Conservation (phyloP, 1,284 basidiomycete genomes). For the Trichosporon asahii region DNA sequence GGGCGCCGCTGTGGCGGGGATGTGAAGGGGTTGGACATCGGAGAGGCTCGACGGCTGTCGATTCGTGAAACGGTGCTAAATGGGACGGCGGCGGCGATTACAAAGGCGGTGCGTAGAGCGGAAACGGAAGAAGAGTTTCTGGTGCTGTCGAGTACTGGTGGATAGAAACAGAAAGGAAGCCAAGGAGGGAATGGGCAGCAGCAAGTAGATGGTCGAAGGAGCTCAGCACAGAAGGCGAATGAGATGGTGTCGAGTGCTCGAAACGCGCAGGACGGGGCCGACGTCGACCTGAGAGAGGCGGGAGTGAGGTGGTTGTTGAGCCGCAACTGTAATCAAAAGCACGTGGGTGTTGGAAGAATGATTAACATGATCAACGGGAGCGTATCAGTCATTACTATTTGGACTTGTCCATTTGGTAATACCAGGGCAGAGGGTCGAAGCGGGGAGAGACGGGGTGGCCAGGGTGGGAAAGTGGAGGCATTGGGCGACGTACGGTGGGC, state of each 20-base stretch:
- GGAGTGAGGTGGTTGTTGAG: not conserved
- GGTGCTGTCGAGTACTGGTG: not conserved
- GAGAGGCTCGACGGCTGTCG: not conserved
- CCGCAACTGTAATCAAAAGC: not conserved
- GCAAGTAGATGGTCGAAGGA: not conserved
- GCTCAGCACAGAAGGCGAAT: not conserved
- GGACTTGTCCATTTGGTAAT: not conserved
- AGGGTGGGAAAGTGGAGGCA: not conserved
- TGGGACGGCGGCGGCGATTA: not conserved
- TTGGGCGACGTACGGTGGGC: not conserved
- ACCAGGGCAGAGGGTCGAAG: not conserved
- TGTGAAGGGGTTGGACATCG: constrained; percentile 5
- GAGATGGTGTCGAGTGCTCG: not conserved
- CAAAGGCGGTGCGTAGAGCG: not conserved
- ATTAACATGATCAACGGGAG: not conserved
- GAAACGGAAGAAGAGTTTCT: not conserved
- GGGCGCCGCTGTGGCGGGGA: constrained; percentile 1
- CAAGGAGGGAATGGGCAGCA: not conserved
- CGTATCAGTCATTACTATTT: not conserved
- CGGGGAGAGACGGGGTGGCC: not conserved
- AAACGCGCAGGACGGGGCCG: not conserved
- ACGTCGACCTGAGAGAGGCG: not conserved
- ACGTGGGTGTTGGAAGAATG: not conserved
- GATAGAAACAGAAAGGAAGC: not conserved
- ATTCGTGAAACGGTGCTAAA: not conserved